phyloP scores from a whole-genome alignment of 225 moss, liverwort and hornwort species.

The Marchantia polymorpha region DNA sequence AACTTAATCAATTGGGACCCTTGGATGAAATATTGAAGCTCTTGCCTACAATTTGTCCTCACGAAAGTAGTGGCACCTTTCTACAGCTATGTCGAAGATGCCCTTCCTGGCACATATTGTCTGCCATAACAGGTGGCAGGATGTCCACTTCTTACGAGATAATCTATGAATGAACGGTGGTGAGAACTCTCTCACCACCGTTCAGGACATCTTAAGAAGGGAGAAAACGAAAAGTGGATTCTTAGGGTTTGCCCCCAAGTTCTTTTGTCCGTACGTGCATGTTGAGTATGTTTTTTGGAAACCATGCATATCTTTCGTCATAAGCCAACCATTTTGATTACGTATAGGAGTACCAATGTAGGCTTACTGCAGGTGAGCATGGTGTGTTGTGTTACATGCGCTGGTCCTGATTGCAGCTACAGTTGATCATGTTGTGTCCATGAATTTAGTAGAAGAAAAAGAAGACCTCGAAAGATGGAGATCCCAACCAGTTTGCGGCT shows the following conservation, averaged over 20 bases:
- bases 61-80: neutral
- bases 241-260: neutral
- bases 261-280: neutral
- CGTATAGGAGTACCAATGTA: neutral
- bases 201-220: neutral
- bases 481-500: slow-evolving; percentile 26
- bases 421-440: slow-evolving; percentile 20
- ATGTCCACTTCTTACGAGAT: neutral
- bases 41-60: neutral
- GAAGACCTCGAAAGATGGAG: slow-evolving; percentile 24
- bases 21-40: neutral
- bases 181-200: neutral
- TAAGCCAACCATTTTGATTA: neutral
- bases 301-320: too few relatives aligned
- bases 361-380: neutral
- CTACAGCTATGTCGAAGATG: neutral
- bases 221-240: too few relatives aligned
- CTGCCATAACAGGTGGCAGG: too few relatives aligned
- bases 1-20: neutral
- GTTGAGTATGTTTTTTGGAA: neutral
- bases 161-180: neutral
- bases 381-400: neutral
- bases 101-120: neutral
- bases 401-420: slow-evolving; percentile 15
- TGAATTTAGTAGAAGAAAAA: slow-evolving; percentile 47